Evolutionary conservation across 1,284 basidiomycete genomes (phyloP).

Genomic region (Vanrija humicola): DNA sequence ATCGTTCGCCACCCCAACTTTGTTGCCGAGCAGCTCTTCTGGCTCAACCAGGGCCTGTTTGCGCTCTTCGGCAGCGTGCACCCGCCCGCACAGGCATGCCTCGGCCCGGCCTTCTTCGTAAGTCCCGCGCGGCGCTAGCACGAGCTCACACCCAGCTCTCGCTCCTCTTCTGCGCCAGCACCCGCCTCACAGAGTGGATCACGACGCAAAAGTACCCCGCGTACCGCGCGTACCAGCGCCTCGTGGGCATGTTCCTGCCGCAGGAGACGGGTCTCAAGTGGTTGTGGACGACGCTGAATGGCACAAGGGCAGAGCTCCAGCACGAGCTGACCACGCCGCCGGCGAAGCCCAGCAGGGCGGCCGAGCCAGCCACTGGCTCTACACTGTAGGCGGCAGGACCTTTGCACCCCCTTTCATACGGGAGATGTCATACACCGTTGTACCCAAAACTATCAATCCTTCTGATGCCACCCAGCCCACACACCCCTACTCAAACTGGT

Average conservation of each 20-base stretch:
- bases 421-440: not conserved
- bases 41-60: conserved; percentile 57
- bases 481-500: not conserved
- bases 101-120: not conserved
- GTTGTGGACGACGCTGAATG: conserved; percentile 33
- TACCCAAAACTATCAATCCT: not conserved
- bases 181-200: conserved; percentile 74
- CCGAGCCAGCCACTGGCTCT: no score
- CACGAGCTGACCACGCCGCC: not conserved
- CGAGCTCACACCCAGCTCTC: conserved; percentile 39
- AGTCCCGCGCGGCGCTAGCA: no score
- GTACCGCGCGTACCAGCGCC: conserved; percentile 67
- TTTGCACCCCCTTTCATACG: no score
- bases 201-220: conserved; percentile 70
- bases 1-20: conserved; percentile 90
- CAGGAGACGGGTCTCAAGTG: conserved; percentile 52
- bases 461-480: not conserved
- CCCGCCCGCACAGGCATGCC: not conserved
- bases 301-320: not conserved
- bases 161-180: conserved; percentile 67
- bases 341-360: no score
- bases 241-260: conserved; percentile 79
- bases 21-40: conserved; percentile 80
- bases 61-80: conserved; percentile 15
- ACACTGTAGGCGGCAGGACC: not conserved